A percentile compares a stretch with the other conserved stretches of the same genome.
Conservation (phyloP, 352 stramenopile species). For the Phytophthora vignae region DNA sequence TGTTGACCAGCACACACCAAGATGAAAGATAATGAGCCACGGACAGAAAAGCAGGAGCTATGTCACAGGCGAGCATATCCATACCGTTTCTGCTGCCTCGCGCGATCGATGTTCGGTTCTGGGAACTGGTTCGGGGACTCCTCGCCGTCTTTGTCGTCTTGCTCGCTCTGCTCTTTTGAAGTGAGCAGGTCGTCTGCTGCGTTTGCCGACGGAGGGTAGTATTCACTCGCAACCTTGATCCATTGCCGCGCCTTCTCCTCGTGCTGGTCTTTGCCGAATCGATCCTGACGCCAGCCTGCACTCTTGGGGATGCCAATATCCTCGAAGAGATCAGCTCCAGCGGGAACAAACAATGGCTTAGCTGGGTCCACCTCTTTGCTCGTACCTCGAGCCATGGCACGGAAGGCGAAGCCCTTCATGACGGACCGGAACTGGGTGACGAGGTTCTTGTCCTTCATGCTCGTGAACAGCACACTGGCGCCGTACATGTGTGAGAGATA, state of each 20-base stretch:
- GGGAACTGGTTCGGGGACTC: constrained; percentile 53
- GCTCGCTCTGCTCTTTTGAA: constrained; percentile 34
- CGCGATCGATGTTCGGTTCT: constrained; percentile 74
- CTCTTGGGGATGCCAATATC: constrained; percentile 81
- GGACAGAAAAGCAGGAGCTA: not conserved
- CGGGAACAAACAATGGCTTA: constrained; percentile 78
- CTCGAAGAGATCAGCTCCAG: constrained; percentile 72
- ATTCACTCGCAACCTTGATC: constrained; percentile 72
- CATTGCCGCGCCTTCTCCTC: constrained; percentile 74
- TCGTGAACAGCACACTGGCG: constrained; percentile 89
- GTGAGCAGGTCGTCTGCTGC: constrained; percentile 40
- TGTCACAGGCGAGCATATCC: constrained; percentile 15
- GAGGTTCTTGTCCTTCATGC: constrained; percentile 87
- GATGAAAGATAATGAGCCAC: not conserved
- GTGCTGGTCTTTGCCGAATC: constrained; percentile 60
- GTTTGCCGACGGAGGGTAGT: constrained; percentile 59
- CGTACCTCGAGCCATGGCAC: constrained; percentile 45
- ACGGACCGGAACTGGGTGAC: constrained; percentile 68
- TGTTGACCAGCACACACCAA: constrained; percentile 19
- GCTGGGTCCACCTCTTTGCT: constrained; percentile 74
- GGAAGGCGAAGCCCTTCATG: constrained; percentile 77
- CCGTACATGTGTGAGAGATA: constrained; percentile 90
- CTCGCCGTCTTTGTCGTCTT: constrained; percentile 36
- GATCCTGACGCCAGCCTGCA: constrained; percentile 48
- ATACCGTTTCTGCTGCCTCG: constrained; percentile 68